A percentile compares a stretch with the other conserved stretches of the same genome.
phyloP scores from a whole-genome alignment of 495 filamentous ascomycete species.

The Hamigera avellanea region DNA sequence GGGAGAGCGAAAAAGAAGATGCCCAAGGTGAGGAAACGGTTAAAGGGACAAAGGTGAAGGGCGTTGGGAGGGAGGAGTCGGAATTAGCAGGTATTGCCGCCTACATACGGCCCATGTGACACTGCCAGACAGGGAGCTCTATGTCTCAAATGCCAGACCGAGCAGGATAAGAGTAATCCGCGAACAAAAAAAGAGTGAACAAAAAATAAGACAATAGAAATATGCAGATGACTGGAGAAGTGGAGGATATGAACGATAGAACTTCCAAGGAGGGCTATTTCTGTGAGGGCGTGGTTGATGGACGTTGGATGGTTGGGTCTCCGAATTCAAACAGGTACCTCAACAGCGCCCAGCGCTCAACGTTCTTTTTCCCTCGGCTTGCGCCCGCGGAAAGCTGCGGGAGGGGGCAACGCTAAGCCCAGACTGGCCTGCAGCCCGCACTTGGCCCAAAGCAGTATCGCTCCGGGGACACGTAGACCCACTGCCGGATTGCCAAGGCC shows the following conservation, averaged over 20 bases:
- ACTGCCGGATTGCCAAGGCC: background rate
- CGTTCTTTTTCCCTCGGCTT: background rate
- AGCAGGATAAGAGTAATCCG: slow-evolving; percentile 4
- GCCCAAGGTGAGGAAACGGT: background rate
- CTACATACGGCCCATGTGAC: slow-evolving; percentile 35
- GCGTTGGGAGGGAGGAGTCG: slow-evolving; percentile 11
- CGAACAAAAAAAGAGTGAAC: slow-evolving; percentile 4
- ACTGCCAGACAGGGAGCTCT: slow-evolving; percentile 18
- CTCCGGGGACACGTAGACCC: background rate
- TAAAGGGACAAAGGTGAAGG: slow-evolving; percentile 4
- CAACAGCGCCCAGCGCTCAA: background rate
- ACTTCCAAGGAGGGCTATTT: background rate
- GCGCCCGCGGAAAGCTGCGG: background rate
- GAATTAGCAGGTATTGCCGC: slow-evolving; percentile 17
- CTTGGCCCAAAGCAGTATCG: background rate
- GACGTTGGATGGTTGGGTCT: too few relatives aligned
- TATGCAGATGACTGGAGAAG: background rate
- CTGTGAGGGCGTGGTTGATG: background rate
- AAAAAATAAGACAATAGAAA: slow-evolving; percentile 2
- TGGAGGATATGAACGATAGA: background rate
- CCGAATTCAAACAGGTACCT: background rate
- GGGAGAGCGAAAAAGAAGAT: background rate
- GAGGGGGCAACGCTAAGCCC: background rate
- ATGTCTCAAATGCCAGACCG: slow-evolving; percentile 10
- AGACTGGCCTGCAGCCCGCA: background rate